A percentile compares a stretch with the other conserved stretches of the same genome.
These are phyloP conservation scores for Podospora didyma DNA, from an alignment of 495 filamentous ascomycete species.

Conservation along the genomic window DNA sequence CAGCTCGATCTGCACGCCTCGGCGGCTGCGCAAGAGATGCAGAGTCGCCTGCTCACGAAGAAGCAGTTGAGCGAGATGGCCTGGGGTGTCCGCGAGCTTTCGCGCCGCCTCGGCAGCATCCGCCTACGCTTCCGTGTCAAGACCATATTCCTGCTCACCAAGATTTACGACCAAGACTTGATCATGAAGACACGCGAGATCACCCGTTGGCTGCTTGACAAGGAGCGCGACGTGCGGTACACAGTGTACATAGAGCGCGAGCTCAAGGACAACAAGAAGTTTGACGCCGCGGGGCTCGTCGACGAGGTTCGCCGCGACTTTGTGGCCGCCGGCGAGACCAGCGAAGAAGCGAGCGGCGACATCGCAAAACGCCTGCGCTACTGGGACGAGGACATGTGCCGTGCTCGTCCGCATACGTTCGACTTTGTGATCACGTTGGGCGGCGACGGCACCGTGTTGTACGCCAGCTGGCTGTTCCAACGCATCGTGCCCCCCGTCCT, in stretches of 20 bases:
- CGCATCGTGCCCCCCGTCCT: slow-evolving; percentile 91
- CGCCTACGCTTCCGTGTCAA: slow-evolving; percentile 74
- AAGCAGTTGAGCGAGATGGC: slow-evolving; percentile 93
- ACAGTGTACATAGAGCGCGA: slow-evolving; percentile 78
- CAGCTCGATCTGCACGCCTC: slow-evolving; percentile 18
- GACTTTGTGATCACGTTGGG: slow-evolving; percentile 93
- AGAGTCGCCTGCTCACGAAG: slow-evolving; percentile 73
- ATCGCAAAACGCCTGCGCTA: slow-evolving; percentile 62
- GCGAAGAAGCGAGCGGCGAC: slow-evolving; percentile 38
- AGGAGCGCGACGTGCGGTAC: slow-evolving; percentile 63
- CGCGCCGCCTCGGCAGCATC: slow-evolving; percentile 76
- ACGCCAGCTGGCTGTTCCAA: slow-evolving; percentile 96
- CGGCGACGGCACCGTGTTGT: slow-evolving; percentile 95
- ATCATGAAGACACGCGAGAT: slow-evolving; percentile 74
- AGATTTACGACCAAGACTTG: slow-evolving; percentile 79
- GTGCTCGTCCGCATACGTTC: slow-evolving; percentile 75
- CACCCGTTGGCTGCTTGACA: slow-evolving; percentile 79
- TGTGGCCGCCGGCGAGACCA: slow-evolving; percentile 6
- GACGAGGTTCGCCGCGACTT: slow-evolving; percentile 33
- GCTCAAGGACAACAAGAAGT: slow-evolving; percentile 62
- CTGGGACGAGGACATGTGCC: slow-evolving; percentile 79
- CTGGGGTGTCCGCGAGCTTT: slow-evolving; percentile 86
- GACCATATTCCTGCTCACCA: slow-evolving; percentile 84
- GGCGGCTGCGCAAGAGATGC: slow-evolving; percentile 21
- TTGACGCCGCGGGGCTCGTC: slow-evolving; percentile 64